A percentile compares a stretch with the other conserved stretches of the same genome.
phyloP scores from a whole-genome alignment of 208 protist genomes.

The Leishmania aethiopica region DNA sequence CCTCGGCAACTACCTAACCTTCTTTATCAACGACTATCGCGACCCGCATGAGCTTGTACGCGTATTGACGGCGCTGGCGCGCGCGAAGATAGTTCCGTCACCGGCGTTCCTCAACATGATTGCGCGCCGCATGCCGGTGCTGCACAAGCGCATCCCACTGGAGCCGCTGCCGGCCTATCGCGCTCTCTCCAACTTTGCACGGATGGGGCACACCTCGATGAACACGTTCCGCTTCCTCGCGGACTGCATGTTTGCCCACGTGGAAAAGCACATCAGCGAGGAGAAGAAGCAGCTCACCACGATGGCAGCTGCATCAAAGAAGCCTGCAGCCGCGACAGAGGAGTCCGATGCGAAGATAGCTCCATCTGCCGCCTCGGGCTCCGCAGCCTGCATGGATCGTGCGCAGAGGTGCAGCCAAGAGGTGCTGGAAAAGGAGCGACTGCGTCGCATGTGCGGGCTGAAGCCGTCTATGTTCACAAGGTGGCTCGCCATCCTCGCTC shows the following conservation, averaged over 20 bases:
- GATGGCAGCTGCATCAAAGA: neutral
- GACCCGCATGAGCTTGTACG: slow-evolving; percentile 64
- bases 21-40: slow-evolving; percentile 69
- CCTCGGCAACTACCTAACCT: slow-evolving; percentile 59
- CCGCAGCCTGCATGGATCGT: neutral
- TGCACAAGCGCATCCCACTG: slow-evolving; percentile 59
- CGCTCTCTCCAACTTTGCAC: slow-evolving; percentile 63
- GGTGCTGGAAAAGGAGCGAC: slow-evolving; percentile 35
- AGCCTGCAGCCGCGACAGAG: neutral
- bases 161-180: slow-evolving; percentile 62
- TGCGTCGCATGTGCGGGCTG: slow-evolving; percentile 45
- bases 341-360: slow-evolving; percentile 3
- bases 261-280: slow-evolving; percentile 51
- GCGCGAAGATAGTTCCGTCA: slow-evolving; percentile 74
- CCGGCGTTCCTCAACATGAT: slow-evolving; percentile 62
- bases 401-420: neutral
- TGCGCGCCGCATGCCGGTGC: slow-evolving; percentile 62
- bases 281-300: slow-evolving; percentile 25
- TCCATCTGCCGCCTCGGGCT: neutral
- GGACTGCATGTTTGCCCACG: slow-evolving; percentile 50
- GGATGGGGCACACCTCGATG: slow-evolving; percentile 74
- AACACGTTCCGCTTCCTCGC: slow-evolving; percentile 79
- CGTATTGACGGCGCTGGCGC: slow-evolving; percentile 73
- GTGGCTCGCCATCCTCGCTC: slow-evolving; percentile 60
- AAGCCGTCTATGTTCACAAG: slow-evolving; percentile 73